Evolutionary conservation across 345 rosid genomes (phyloP).

Genomic region (Salix viminalis): DNA sequence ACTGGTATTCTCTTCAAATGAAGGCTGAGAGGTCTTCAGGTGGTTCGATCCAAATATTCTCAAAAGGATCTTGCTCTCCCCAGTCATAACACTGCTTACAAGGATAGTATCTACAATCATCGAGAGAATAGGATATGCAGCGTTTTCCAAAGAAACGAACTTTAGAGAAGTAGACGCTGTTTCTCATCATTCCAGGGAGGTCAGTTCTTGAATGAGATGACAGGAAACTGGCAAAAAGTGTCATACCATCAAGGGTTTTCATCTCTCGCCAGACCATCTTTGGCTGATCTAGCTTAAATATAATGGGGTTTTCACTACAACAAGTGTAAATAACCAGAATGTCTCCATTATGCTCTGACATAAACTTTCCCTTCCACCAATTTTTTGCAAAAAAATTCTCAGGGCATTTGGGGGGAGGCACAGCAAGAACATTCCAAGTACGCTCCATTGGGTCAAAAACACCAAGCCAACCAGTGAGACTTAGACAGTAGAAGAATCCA

Average conservation of each 20-base stretch:
- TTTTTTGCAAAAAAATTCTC: slow-evolving; percentile 40
- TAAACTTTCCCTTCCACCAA: slow-evolving; percentile 63
- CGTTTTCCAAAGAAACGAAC: slow-evolving; percentile 63
- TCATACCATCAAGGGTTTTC: slow-evolving; percentile 50
- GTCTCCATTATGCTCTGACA: slow-evolving; percentile 51
- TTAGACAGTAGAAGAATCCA: slow-evolving; percentile 48
- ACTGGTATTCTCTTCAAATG: slow-evolving; percentile 18
- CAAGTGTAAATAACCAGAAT: slow-evolving; percentile 56
- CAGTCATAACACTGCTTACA: slow-evolving; percentile 56
- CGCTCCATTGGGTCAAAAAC: slow-evolving; percentile 38
- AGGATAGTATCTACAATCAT: slow-evolving; percentile 50
- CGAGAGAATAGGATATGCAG: slow-evolving; percentile 56
- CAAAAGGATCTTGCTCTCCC: slow-evolving; percentile 59
- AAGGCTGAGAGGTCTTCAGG: slow-evolving; percentile 39
- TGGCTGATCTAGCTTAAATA: slow-evolving; percentile 48
- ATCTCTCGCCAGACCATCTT: slow-evolving; percentile 53
- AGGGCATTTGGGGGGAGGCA: slow-evolving; percentile 60
- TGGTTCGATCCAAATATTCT: slow-evolving; percentile 61
- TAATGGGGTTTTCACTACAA: slow-evolving; percentile 40
- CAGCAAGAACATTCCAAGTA: slow-evolving; percentile 52
- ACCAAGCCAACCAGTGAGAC: slow-evolving; percentile 61
- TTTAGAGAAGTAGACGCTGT: slow-evolving; percentile 66
- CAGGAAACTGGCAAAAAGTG: slow-evolving; percentile 60
- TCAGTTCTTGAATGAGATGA: slow-evolving; percentile 47
- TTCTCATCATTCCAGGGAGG: slow-evolving; percentile 48